A percentile compares a stretch with the other conserved stretches of the same genome.
Evolutionary conservation across 331 rosid genomes (phyloP).

Genomic region (Malus hybrid): DNA sequence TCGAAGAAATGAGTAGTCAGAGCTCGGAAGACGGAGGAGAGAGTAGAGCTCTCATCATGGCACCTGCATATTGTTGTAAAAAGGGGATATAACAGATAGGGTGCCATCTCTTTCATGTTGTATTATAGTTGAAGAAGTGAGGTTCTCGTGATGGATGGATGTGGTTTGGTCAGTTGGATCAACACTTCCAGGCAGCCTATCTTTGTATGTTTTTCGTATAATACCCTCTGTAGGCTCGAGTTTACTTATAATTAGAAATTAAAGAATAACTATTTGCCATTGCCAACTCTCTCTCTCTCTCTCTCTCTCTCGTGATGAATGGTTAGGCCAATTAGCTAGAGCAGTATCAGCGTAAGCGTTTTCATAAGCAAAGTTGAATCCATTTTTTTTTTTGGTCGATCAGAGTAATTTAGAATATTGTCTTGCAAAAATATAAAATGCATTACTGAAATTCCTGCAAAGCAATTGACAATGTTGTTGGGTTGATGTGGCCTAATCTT

Average conservation of each 20-base stretch:
- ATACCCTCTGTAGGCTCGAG: background rate
- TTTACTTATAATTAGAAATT: background rate
- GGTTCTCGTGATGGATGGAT: background rate
- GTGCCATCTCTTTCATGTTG: background rate
- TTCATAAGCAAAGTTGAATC: too few species aligned
- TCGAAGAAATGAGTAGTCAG: conserved; percentile 5
- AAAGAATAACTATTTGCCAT: background rate
- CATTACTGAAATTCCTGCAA: too few species aligned
- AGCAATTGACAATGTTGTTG: too few species aligned
- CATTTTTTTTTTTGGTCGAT: too few species aligned
- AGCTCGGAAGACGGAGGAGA: background rate
- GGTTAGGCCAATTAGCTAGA: too few species aligned
- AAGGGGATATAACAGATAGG: conserved; percentile 8
- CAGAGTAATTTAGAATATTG: too few species aligned
- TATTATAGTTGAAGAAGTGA: background rate
- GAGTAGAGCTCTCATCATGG: conserved; percentile 1
- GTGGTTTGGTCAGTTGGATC: background rate
- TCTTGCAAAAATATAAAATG: too few species aligned
- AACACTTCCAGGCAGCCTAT: background rate
- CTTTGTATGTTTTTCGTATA: background rate
- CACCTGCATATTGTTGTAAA: conserved; percentile 28
- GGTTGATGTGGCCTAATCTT: too few species aligned
- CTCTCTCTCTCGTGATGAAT: background rate
- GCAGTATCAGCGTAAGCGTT: too few species aligned
- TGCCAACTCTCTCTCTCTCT: background rate